Conservation (phyloP, 768 basidiomycete genomes). For the Tricholoma terreum region DNA sequence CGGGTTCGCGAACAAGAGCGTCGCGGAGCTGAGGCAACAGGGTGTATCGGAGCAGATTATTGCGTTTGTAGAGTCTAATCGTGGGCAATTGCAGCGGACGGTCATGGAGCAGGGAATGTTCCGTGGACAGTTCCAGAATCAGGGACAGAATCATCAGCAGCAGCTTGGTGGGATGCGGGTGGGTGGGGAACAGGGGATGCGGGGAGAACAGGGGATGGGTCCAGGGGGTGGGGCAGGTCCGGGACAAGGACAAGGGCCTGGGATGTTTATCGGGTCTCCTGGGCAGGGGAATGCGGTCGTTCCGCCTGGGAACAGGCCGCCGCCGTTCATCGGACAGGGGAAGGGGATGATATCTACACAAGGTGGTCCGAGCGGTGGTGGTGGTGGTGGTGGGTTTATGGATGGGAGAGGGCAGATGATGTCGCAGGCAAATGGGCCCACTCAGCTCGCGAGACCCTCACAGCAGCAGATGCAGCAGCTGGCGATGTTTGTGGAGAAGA, state of each 20-base stretch:
- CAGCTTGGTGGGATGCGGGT: slow-evolving; percentile 4
- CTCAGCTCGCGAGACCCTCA: not conserved
- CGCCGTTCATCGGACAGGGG: slow-evolving; percentile 7
- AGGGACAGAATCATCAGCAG: slow-evolving; percentile 4
- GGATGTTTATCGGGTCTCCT: not conserved
- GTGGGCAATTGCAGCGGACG: slow-evolving; percentile 42
- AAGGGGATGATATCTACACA: slow-evolving; percentile 8
- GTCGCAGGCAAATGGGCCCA: not conserved
- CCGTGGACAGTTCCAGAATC: slow-evolving; percentile 24
- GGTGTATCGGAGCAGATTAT: slow-evolving; percentile 51
- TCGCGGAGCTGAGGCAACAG: slow-evolving; percentile 50
- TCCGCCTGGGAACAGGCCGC: slow-evolving; percentile 1
- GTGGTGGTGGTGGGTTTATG: not conserved
- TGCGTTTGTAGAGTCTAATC: slow-evolving; percentile 52
- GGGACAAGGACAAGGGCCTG: not conserved
- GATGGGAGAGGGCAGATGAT: not conserved
- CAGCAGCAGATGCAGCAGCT: slow-evolving; percentile 6
- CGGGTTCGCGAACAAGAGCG: slow-evolving; percentile 42
- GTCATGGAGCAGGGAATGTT: slow-evolving; percentile 37
- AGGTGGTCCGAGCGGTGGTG: not conserved
- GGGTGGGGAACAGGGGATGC: not conserved
- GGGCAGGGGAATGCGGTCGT: not conserved
- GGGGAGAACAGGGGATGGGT: not conserved
- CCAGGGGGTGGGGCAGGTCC: not conserved
- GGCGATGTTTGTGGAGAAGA: slow-evolving; percentile 6